Evolutionary conservation across 2,329 filamentous ascomycete species (phyloP), one percentile per base, ranked within the genome.

Genomic region (Beauveria varroae): DNA sequence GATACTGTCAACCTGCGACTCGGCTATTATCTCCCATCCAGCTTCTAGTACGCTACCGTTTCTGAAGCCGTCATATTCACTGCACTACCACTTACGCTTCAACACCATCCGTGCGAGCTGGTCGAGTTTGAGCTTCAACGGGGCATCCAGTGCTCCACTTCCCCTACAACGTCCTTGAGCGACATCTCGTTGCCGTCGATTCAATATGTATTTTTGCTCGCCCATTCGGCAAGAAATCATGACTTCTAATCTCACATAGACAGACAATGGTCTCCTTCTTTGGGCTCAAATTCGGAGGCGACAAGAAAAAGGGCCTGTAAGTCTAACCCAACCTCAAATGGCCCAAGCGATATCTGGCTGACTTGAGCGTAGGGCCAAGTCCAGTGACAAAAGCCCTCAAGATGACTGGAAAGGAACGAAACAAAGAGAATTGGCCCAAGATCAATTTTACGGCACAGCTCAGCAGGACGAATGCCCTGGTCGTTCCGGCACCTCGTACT

Each of bases 211-310:
- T n/a, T 26, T 26, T 20, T 14, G 6, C 9, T 7, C 34, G 16
- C 10, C 37, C 9, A 51, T 8, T 22, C 22, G 20, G 16, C 22
- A 30, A 22, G n/a, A 2, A 26, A 7, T 34, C 26, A 49, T 24
- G 10, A 12, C 28, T n/a, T 14, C 43, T 49, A 30, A 63, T 44
- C 22, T 46, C 18, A 71, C 18, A 52, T 4, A 44, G 44, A 20
- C 37, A 49, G 61, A 65, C 64, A 63, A 85, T 85, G 83, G 82
- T 85, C 24, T 84, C 83, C 2, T 82, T 85, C 65, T 84, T 85
- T 64, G 81, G 82, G 55, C 72, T 85, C 68, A 83, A 79, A 69
- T 74, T 84, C 63, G 80, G 81, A 55, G 76, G 76, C 66, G 80
- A 81, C 64, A 84, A 79, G 73, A 85, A 84, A 71, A 83, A 81